Evolutionary conservation across 768 basidiomycete genomes (phyloP), one percentile per base, ranked within the genome.

Genomic region (Wakefieldia striispora): DNA sequence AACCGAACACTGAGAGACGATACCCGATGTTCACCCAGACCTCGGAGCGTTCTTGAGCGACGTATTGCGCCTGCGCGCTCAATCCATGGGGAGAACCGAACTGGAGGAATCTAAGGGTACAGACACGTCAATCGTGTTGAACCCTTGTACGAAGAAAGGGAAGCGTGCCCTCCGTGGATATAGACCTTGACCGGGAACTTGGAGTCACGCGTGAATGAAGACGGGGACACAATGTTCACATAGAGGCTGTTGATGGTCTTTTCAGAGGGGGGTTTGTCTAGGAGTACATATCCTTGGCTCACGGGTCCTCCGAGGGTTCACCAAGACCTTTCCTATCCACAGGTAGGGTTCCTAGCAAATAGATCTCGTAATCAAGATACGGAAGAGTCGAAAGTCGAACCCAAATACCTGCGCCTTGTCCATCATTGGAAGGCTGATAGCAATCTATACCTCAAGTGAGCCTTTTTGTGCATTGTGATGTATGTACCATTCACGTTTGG

Each of bases 11-110:
- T 0, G 86, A 87, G 13, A 91, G 70, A 19, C 88, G 80, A 62
- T 89, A 88, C 31, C 85, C 88, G 12, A 90, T 77, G 58, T 89
- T 86, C 8, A 91, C 82, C 77, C 83, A 84, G 14, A 91, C 77
- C 66, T 88, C 82, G 5, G 77, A 77, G 19, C 82, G 73, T 52
- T 80, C 80, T 14, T 81, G 77, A 12, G 84, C 73, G 35, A 85
- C 72, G 60, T 80, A 84, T 57, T 90, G 86, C 0, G 85, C 81
- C 62, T 88, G 86, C 23, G 73, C 69, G 27, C 64, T 67, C 9
- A 88, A 64, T 0, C 72, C 70, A 50, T 88, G 87, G 0, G 88
- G 87, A 3, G 86, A 88, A 1, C 87, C 87, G 51, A 86, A 88
- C 60, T 90, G 88, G 16, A 91, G 76, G 60, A 87, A 88, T 11